Percentiles rank a stretch among this genome's conserved stretches.
These are phyloP conservation scores for Lophium mytilinum DNA, from an alignment of 495 filamentous ascomycete species.

Conservation along the genomic window DNA sequence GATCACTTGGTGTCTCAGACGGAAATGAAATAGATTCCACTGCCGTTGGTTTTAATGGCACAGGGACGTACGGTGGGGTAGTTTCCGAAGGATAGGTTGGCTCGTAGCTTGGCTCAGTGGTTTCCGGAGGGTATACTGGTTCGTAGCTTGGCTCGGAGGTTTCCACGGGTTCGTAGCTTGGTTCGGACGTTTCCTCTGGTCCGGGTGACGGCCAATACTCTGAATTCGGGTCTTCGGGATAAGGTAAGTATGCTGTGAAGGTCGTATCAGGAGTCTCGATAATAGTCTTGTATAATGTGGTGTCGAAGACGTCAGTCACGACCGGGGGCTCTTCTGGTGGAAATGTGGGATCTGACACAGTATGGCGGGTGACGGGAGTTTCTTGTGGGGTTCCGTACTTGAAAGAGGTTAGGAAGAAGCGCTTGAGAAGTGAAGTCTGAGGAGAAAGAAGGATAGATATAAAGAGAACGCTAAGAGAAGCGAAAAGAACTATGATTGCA, in stretches of 20 bases:
- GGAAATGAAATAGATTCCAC: not conserved
- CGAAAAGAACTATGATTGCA: no score
- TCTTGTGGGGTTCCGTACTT: no score
- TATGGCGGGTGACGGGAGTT: no score
- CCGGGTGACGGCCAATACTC: no score
- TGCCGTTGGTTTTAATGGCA: not conserved
- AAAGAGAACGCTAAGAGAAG: no score
- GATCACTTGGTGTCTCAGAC: conserved; percentile 32
- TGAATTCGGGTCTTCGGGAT: no score
- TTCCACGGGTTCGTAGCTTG: not conserved
- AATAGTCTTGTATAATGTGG: not conserved
- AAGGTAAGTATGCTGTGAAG: not conserved
- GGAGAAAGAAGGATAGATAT: no score
- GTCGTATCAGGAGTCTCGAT: not conserved
- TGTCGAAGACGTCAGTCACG: not conserved
- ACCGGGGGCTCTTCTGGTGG: not conserved
- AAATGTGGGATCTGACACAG: no score
- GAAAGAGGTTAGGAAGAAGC: no score
- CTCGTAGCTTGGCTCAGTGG: not conserved
- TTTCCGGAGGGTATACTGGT: not conserved
- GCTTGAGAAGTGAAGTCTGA: no score
- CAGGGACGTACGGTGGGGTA: not conserved
- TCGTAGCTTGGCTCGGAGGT: not conserved
- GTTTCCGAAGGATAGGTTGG: not conserved
- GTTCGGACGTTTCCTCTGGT: not conserved